Base-by-base conservation (phyloP, 2,329 filamentous ascomycete species). In the Paramyrothecium sp. region DNA sequence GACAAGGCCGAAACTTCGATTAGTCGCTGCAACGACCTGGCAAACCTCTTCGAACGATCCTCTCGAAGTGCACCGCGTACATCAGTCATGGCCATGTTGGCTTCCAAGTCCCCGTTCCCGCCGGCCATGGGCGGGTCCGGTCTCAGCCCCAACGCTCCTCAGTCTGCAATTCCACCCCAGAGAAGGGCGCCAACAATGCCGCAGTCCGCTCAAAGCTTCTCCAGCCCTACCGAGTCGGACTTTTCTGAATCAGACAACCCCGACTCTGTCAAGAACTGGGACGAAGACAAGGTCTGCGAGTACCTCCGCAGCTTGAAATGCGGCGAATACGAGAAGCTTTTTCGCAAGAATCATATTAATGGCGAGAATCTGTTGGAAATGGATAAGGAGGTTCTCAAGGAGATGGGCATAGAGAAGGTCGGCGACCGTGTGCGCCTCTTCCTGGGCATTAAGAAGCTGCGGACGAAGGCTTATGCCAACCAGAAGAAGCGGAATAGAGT, bases 401-500 rank as follows among this genome's bases (percentile, higher is more conserved):
- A 99, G 73, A 96, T 99, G 86, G 95, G 95, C 48, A 94, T 99
- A 65, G 96, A 97, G 65, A 99, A 98, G 75, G 91, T 99, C 63
- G 95, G 95, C 62, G 95, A 99, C 73, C 88, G 95, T 55, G 94
- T 99, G 38, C 90, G 94, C 61, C 89, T 99, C 60, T 93, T 92
- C 67, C 82, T 93, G 60, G 88, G 89, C 63, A 92, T 94, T 70
- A 94, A 94, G 77, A 90, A 92, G 72, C 79, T 95, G 56, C 82
- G 91, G 62, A 92, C 88, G 56, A 91, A 87, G 72, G 85, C 89
- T 5, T 89, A 89, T 64, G 85, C 89, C 58, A 91, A 89, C 67
- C 86, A 89, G 66, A 91, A 90, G 75, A 92, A 92, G 78, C 86
- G 91, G 60, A 92, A 96, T 78, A 85, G 94, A 79, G 93, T 96